These are phyloP conservation scores for Backusella parvicylindrica DNA, from an alignment of 192 early-diverging fungal species.

Conservation along the genomic window DNA sequence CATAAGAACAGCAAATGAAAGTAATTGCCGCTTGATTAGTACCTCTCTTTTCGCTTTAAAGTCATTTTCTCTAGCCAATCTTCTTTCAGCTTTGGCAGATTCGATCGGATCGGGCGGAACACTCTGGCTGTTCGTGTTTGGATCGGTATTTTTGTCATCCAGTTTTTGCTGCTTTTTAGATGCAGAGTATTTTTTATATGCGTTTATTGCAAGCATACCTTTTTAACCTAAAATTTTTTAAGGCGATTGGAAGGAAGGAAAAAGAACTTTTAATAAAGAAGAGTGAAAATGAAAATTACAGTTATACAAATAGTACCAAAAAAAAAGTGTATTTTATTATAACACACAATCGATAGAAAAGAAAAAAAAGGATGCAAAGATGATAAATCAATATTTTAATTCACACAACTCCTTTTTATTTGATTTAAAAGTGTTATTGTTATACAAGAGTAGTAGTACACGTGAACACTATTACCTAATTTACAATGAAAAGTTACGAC, in stretches of 20 bases:
- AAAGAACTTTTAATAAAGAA: not conserved
- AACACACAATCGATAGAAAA: not conserved
- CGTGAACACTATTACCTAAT: not conserved
- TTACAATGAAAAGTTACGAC: not conserved
- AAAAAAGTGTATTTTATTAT: not conserved
- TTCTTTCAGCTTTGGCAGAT: not conserved
- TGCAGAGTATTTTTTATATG: not conserved
- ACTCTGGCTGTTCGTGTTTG: not conserved
- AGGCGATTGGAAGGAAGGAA: not conserved
- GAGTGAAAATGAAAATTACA: not conserved
- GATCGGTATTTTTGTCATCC: not conserved
- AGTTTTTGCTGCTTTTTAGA: not conserved
- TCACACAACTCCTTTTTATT: not conserved
- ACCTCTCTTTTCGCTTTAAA: not conserved
- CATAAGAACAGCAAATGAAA: slow-evolving; percentile 4
- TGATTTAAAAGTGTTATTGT: not conserved
- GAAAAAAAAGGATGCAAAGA: not conserved
- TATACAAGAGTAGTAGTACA: not conserved
- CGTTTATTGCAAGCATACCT: not conserved
- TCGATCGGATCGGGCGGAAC: not conserved
- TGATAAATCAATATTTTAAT: not conserved
- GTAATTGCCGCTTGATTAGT: not conserved
- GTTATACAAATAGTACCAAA: not conserved
- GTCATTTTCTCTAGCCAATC: not conserved
- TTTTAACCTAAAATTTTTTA: not conserved